These are phyloP conservation scores for Russula earlei DNA, from an alignment of 768 basidiomycete genomes.

Conservation along the genomic window DNA sequence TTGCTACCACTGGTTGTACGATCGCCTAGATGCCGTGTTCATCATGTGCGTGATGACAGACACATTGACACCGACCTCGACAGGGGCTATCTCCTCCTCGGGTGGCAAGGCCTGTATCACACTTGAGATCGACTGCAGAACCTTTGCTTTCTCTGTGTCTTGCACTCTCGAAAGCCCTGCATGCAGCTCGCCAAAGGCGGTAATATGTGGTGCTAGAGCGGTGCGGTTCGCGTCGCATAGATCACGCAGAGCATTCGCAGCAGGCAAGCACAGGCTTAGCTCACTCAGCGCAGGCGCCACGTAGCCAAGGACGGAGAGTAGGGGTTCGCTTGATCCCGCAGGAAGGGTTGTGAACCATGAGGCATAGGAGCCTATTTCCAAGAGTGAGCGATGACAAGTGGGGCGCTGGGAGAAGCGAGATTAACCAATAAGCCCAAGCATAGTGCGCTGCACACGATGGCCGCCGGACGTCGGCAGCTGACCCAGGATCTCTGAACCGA, in stretches of 20 bases:
- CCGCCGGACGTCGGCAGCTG: slow-evolving; percentile 55
- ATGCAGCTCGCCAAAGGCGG: slow-evolving; percentile 77
- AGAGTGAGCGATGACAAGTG: neutral
- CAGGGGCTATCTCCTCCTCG: slow-evolving; percentile 63
- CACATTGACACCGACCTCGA: slow-evolving; percentile 42
- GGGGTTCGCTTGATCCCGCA: slow-evolving; percentile 29
- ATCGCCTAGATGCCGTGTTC: slow-evolving; percentile 43
- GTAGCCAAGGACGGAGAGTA: slow-evolving; percentile 59
- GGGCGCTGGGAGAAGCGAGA: slow-evolving; percentile 12
- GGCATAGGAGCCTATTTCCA: slow-evolving; percentile 52
- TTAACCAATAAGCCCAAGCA: slow-evolving; percentile 63
- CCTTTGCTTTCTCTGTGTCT: slow-evolving; percentile 84
- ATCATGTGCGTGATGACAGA: neutral
- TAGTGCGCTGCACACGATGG: slow-evolving; percentile 62
- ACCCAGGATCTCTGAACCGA: slow-evolving; percentile 63
- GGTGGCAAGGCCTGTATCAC: slow-evolving; percentile 87
- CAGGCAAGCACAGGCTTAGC: slow-evolving; percentile 51
- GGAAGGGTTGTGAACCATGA: slow-evolving; percentile 66
- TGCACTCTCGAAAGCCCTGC: slow-evolving; percentile 65
- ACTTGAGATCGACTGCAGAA: slow-evolving; percentile 85
- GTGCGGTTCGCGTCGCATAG: slow-evolving; percentile 83
- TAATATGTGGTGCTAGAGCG: slow-evolving; percentile 76
- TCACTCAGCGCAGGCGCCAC: slow-evolving; percentile 66
- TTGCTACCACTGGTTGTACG: slow-evolving; percentile 62
- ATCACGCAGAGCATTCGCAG: slow-evolving; percentile 75